These are phyloP conservation scores for Crithidia bombi DNA, from an alignment of 208 protist genomes.

Conservation along the genomic window DNA sequence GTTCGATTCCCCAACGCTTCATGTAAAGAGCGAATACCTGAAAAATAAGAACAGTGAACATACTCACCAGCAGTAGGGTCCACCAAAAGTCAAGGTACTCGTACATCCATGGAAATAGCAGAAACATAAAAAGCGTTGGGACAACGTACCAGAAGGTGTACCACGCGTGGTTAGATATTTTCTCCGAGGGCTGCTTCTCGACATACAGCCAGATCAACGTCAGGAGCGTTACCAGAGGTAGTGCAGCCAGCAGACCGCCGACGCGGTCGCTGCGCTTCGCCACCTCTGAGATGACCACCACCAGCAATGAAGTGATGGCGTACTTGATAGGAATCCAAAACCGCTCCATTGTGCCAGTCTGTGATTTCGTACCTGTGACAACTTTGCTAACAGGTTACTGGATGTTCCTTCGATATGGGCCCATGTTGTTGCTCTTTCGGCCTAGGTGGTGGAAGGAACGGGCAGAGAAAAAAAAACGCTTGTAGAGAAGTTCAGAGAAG, in stretches of 20 bases:
- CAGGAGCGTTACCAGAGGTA: constrained; percentile 36
- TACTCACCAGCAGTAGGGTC: constrained; percentile 30
- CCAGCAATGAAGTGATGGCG: constrained; percentile 26
- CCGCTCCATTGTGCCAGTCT: constrained; percentile 3
- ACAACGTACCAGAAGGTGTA: constrained; percentile 52
- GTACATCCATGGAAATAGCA: constrained; percentile 39
- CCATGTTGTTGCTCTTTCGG: too few species aligned
- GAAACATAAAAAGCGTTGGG: constrained; percentile 40
- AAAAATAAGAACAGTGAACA: constrained; percentile 35
- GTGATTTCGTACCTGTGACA: constrained; percentile 14
- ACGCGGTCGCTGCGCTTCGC: constrained; percentile 29
- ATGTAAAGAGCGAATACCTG: constrained; percentile 37
- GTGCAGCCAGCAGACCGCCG: constrained; percentile 31
- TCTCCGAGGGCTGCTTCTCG: constrained; percentile 34
- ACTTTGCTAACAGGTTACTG: too few species aligned
- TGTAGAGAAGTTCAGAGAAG: too few species aligned
- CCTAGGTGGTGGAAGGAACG: too few species aligned
- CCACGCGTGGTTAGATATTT: constrained; percentile 41
- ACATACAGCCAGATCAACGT: constrained; percentile 42
- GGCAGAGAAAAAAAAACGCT: too few species aligned
- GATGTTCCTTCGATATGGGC: too few species aligned
- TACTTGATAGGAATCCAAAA: constrained; percentile 39
- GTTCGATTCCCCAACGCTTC: constrained; percentile 31
- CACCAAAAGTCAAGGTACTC: constrained; percentile 40
- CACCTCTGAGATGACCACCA: constrained; percentile 39